These are phyloP conservation scores for Physaria fendleri DNA, from an alignment of 345 rosid genomes.

Conservation along the genomic window DNA sequence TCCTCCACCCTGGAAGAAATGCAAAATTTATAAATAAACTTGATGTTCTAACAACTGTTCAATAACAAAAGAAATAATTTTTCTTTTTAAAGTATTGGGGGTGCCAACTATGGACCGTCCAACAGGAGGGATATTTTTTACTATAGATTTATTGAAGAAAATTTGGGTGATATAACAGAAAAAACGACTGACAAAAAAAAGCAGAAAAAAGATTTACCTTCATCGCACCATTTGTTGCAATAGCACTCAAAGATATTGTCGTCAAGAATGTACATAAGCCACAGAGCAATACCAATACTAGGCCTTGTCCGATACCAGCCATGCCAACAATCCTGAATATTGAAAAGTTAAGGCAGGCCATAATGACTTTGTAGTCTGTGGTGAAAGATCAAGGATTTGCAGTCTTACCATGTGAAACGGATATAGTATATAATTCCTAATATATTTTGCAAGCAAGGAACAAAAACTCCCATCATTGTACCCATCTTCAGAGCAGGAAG, in stretches of 20 bases:
- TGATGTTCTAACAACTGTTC: slow-evolving; percentile 1
- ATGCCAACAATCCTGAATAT: slow-evolving; percentile 97
- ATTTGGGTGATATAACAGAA: background rate
- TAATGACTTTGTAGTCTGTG: slow-evolving; percentile 7
- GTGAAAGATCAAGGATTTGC: slow-evolving; percentile 14
- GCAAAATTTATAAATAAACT: slow-evolving; percentile 5
- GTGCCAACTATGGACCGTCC: slow-evolving; percentile 1
- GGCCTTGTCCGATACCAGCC: slow-evolving; percentile 86
- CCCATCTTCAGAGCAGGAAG: slow-evolving; percentile 66
- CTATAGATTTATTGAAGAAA: background rate
- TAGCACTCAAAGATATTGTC: slow-evolving; percentile 89
- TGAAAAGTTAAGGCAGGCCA: slow-evolving; percentile 24
- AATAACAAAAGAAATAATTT: slow-evolving; percentile 4
- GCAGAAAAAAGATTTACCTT: slow-evolving; percentile 82
- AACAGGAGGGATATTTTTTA: slow-evolving; percentile 3
- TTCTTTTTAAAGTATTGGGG: too few relatives aligned
- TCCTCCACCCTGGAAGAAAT: slow-evolving; percentile 60
- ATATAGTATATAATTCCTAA: slow-evolving; percentile 97
- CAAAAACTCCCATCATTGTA: slow-evolving; percentile 97
- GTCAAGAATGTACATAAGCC: slow-evolving; percentile 94
- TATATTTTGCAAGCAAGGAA: slow-evolving; percentile 97
- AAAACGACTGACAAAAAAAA: too few relatives aligned
- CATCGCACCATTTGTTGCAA: slow-evolving; percentile 99
- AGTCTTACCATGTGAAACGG: slow-evolving; percentile 86
- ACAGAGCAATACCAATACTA: slow-evolving; percentile 79